phyloP scores from a whole-genome alignment of 371 early-diverging fungal species.

The Fennellomyces sp. region DNA sequence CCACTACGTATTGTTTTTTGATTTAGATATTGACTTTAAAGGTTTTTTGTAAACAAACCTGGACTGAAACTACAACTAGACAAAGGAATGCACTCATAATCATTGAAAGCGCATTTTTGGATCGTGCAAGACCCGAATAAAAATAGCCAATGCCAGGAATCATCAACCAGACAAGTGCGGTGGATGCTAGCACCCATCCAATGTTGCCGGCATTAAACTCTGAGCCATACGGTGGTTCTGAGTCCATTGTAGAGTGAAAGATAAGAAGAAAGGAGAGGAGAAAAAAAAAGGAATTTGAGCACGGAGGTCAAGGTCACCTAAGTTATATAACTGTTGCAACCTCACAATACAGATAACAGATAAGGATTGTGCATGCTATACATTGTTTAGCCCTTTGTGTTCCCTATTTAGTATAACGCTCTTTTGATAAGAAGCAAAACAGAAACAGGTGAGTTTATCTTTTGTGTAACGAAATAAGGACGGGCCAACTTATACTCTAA shows the following conservation, averaged over 20 bases:
- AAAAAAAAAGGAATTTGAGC: conserved; percentile 7
- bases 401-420: background rate
- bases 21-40: background rate
- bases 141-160: conserved; percentile 90
- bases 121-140: conserved; percentile 90
- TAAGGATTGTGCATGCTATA: too few relatives aligned
- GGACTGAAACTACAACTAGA: conserved; percentile 66
- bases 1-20: conserved; percentile 59
- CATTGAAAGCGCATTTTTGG: conserved; percentile 80
- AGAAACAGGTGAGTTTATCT: too few relatives aligned
- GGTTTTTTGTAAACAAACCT: conserved; percentile 23
- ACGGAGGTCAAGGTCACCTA: background rate
- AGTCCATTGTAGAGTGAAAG: background rate
- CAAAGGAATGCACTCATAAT: conserved; percentile 70
- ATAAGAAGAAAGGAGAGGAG: background rate
- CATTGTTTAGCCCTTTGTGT: background rate
- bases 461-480: too few relatives aligned
- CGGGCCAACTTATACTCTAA: too few relatives aligned
- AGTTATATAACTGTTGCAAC: background rate
- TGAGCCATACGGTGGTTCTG: conserved; percentile 2
- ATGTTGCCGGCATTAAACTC: conserved; percentile 60
- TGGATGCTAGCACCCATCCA: conserved; percentile 68
- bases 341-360: conserved; percentile 2
- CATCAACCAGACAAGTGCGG: conserved; percentile 84
- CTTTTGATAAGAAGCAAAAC: background rate